These are phyloP conservation scores for Scedosporium minutisporum DNA, from an alignment of 2,329 filamentous ascomycete species.

Conservation along the genomic window DNA sequence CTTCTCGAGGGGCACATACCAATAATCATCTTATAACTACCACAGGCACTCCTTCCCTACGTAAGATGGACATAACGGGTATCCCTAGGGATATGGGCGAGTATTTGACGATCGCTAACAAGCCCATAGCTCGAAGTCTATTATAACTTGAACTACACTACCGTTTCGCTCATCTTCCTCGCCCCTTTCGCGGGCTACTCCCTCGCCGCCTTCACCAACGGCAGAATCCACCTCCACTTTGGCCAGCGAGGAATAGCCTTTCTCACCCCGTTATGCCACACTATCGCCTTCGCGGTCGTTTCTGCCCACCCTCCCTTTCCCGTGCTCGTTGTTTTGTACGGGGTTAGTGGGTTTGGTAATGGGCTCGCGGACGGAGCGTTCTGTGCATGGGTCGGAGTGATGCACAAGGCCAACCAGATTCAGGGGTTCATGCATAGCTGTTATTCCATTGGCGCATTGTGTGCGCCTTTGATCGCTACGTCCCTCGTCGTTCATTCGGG, in stretches of 20 bases:
- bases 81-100: not conserved
- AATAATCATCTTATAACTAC: constrained; percentile 12
- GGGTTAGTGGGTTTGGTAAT: constrained; percentile 57
- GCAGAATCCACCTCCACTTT: constrained; percentile 45
- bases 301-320: constrained; percentile 55
- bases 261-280: constrained; percentile 50
- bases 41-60: constrained; percentile 29
- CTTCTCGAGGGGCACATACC: no score
- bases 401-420: constrained; percentile 59
- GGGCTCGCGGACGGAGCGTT: constrained; percentile 47
- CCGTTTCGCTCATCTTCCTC: constrained; percentile 55
- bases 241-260: constrained; percentile 60
- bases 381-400: constrained; percentile 46
- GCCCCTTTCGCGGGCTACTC: constrained; percentile 56
- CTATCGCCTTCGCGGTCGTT: constrained; percentile 51
- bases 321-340: constrained; percentile 51
- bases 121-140: constrained; percentile 47
- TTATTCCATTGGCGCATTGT: constrained; percentile 55
- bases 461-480: constrained; percentile 57
- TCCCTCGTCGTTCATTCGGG: constrained; percentile 51
- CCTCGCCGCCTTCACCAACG: constrained; percentile 50
- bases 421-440: constrained; percentile 56
- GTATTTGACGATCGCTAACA: not conserved
- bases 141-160: constrained; percentile 48
- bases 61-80: constrained; percentile 14